Evolutionary conservation across 371 early-diverging fungal genomes (phyloP).

Genomic region (Zopfochytrium polystomum): DNA sequence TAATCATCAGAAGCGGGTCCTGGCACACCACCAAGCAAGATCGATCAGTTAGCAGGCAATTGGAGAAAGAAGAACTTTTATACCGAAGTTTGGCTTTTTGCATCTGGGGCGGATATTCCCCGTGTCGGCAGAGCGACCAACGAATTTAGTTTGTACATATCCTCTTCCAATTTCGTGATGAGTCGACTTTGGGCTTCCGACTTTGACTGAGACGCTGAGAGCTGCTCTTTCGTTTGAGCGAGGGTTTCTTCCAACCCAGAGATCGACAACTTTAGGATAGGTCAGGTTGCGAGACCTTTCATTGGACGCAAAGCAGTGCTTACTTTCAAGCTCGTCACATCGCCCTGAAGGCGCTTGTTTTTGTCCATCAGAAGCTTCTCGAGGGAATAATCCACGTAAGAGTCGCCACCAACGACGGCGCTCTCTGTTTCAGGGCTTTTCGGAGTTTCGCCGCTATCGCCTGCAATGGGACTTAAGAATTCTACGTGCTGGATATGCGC

Average conservation of each 20-base stretch:
- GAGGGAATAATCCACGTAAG: constrained; percentile 44
- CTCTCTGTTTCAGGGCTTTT: background rate
- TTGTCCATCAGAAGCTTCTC: constrained; percentile 77
- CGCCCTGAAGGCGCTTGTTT: constrained; percentile 75
- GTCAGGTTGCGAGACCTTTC: background rate
- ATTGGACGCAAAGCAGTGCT: background rate
- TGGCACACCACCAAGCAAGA: too few species aligned
- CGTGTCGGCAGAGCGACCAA: too few species aligned
- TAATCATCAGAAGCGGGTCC: constrained; percentile 8
- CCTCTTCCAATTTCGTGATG: constrained; percentile 30
- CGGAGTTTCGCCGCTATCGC: background rate
- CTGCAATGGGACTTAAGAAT: background rate
- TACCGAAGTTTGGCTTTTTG: too few species aligned
- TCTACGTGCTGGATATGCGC: constrained; percentile 1
- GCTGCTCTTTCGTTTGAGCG: background rate
- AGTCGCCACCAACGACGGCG: constrained; percentile 17
- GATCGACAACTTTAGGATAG: background rate
- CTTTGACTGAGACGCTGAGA: constrained; percentile 10
- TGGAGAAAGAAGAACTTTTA: too few species aligned
- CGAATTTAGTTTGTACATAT: constrained; percentile 27
- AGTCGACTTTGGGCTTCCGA: constrained; percentile 13
- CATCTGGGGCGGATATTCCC: too few species aligned
- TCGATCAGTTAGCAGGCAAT: too few species aligned
- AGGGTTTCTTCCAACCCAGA: constrained; percentile 1
- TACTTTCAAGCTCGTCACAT: constrained; percentile 68